Evolutionary conservation across 345 rosid species (phyloP).

Genomic region (Excoecaria agallocha): DNA sequence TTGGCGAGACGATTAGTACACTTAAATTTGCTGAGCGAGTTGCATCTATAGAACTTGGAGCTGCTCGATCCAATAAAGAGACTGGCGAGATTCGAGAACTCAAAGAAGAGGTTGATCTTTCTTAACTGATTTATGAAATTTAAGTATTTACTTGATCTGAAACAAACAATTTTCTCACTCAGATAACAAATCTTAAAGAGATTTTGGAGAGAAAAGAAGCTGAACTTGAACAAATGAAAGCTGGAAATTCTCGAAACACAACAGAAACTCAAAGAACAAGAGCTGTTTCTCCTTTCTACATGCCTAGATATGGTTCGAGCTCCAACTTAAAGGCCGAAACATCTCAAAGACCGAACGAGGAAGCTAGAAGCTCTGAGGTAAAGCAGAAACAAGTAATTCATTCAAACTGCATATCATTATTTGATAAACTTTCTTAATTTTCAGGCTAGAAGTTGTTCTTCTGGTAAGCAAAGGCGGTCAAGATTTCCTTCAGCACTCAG

Average conservation of each 20-base stretch:
- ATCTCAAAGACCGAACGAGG: slow-evolving; percentile 49
- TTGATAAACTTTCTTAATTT: slow-evolving; percentile 16
- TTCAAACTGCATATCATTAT: not conserved
- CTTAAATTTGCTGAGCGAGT: slow-evolving; percentile 97
- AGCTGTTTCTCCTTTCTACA: slow-evolving; percentile 80
- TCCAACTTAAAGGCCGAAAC: slow-evolving; percentile 49
- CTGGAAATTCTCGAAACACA: slow-evolving; percentile 36
- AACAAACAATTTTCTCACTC: not conserved
- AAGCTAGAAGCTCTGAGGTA: slow-evolving; percentile 58
- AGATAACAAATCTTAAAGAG: slow-evolving; percentile 81
- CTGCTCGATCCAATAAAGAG: slow-evolving; percentile 91
- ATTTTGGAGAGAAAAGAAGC: slow-evolving; percentile 79
- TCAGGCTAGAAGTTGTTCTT: slow-evolving; percentile 81
- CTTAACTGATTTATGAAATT: slow-evolving; percentile 9
- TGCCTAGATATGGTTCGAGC: slow-evolving; percentile 51
- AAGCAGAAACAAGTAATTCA: not conserved
- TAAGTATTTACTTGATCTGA: not conserved
- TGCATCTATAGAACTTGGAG: slow-evolving; percentile 90
- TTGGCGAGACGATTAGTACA: slow-evolving; percentile 92
- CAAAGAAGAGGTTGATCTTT: slow-evolving; percentile 72
- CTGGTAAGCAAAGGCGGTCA: slow-evolving; percentile 79
- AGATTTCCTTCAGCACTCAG: slow-evolving; percentile 60
- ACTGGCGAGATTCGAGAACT: slow-evolving; percentile 85
- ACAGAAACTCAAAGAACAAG: slow-evolving; percentile 64
- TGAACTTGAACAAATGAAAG: slow-evolving; percentile 68